Percentiles rank a stretch among this genome's conserved stretches.
Evolutionary conservation across 2,329 filamentous ascomycete genomes (phyloP).

Genomic region (Ceratocystiopsis minuta): DNA sequence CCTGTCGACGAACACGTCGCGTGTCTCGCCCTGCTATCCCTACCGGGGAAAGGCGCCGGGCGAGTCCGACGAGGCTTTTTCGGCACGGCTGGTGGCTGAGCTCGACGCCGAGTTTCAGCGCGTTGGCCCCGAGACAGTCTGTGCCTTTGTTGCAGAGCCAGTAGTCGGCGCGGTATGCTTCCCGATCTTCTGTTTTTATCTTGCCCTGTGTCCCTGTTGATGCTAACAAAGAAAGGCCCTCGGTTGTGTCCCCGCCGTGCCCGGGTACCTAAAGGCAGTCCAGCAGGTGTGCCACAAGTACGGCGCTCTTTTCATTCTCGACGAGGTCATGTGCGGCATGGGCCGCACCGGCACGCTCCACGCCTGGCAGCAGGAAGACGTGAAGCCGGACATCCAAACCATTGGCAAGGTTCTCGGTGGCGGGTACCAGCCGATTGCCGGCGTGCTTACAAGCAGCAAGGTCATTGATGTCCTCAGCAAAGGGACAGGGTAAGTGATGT

Average conservation of each 20-base stretch:
- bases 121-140: constrained; percentile 46
- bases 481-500: constrained; percentile 19
- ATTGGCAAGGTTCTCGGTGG: constrained; percentile 45
- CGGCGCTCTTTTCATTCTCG: constrained; percentile 35
- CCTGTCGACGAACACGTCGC: constrained; percentile 35
- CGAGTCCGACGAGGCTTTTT: constrained; percentile 42
- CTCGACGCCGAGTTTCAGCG: constrained; percentile 48
- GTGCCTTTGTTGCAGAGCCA: constrained; percentile 56
- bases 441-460: constrained; percentile 31
- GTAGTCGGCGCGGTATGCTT: constrained; percentile 55
- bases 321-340: constrained; percentile 52
- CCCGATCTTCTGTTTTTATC: constrained; percentile 8
- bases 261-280: constrained; percentile 31
- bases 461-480: constrained; percentile 28
- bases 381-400: constrained; percentile 41
- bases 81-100: constrained; percentile 40
- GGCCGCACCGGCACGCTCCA: constrained; percentile 43
- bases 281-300: constrained; percentile 34
- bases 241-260: constrained; percentile 31
- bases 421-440: constrained; percentile 43
- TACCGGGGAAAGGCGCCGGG: constrained; percentile 32
- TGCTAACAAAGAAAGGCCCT: constrained; percentile 22
- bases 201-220: neutral
- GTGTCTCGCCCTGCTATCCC: constrained; percentile 47
- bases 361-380: constrained; percentile 43